These are phyloP conservation scores for Lyophyllum atratum DNA, from an alignment of 768 basidiomycete genomes.

Conservation along the genomic window DNA sequence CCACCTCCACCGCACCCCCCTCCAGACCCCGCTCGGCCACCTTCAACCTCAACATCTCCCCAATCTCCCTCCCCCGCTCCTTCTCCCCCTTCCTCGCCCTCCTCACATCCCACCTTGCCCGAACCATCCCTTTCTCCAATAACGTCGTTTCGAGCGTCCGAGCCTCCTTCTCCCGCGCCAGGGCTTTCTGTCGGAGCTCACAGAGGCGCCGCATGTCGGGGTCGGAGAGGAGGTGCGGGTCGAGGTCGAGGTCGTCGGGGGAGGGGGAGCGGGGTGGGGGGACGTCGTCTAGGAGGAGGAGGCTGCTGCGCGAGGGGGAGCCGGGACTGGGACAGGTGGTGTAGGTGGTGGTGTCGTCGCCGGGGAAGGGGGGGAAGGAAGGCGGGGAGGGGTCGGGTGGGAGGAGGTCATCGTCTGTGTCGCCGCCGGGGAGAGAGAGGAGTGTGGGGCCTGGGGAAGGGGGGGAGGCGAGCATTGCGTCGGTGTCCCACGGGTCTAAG, in stretches of 20 bases:
- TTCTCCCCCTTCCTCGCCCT: slow-evolving; percentile 50
- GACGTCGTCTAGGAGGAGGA: slow-evolving; percentile 43
- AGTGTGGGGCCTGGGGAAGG: slow-evolving; percentile 24
- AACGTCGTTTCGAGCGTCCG: slow-evolving; percentile 20
- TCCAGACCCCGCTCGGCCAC: slow-evolving; percentile 25
- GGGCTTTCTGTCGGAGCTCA: too few relatives aligned
- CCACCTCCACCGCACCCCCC: background rate
- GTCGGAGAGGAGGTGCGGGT: slow-evolving; percentile 31
- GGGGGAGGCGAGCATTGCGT: slow-evolving; percentile 15
- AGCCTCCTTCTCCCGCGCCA: slow-evolving; percentile 22
- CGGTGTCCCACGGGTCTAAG: slow-evolving; percentile 27
- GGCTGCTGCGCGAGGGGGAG: slow-evolving; percentile 13
- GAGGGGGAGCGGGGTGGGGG: slow-evolving; percentile 43
- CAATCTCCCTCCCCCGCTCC: slow-evolving; percentile 57
- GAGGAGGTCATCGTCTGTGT: slow-evolving; percentile 33
- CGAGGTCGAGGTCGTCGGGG: slow-evolving; percentile 38
- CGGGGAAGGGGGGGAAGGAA: background rate
- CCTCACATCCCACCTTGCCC: slow-evolving; percentile 41
- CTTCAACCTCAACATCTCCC: slow-evolving; percentile 58
- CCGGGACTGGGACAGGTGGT: background rate
- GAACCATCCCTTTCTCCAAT: slow-evolving; percentile 36
- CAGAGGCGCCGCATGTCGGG: too few relatives aligned
- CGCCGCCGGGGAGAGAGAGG: slow-evolving; percentile 35
- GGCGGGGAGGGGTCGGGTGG: background rate
- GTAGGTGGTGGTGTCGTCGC: background rate